These are phyloP conservation scores for Bimuria novae-zelandiae DNA, from an alignment of 2,329 filamentous ascomycete species.

Conservation along the genomic window DNA sequence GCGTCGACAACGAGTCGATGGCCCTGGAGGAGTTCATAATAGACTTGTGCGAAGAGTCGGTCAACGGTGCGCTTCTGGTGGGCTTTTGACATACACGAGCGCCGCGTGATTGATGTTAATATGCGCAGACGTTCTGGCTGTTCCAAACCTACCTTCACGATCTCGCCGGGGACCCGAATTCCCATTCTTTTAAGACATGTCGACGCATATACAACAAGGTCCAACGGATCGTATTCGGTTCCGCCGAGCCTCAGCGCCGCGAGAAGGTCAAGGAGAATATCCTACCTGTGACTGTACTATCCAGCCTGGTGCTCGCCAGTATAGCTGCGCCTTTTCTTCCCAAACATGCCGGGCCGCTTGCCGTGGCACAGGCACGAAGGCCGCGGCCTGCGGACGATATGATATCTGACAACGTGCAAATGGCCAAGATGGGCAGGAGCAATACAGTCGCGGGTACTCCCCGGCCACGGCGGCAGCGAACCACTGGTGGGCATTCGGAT, in stretches of 20 bases:
- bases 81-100: conserved; percentile 42
- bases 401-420: conserved; percentile 62
- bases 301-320: conserved; percentile 78
- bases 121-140: conserved; percentile 78
- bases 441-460: conserved; percentile 65
- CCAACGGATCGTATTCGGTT: conserved; percentile 83
- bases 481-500: conserved; percentile 40
- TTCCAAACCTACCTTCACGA: conserved; percentile 89
- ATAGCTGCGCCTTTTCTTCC: conserved; percentile 75
- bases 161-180: conserved; percentile 73
- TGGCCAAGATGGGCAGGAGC: conserved; percentile 66
- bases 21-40: conserved; percentile 85
- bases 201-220: conserved; percentile 86
- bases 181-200: conserved; percentile 79
- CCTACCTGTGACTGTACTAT: conserved; percentile 77
- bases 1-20: conserved; percentile 90
- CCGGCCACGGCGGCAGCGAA: conserved; percentile 50
- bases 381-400: conserved; percentile 67
- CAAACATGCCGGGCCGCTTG: conserved; percentile 78
- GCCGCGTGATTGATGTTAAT: conserved; percentile 29
- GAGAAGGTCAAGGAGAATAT: conserved; percentile 83
- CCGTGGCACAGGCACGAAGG: conserved; percentile 79
- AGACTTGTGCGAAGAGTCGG: conserved; percentile 84
- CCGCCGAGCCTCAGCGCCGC: conserved; percentile 68
- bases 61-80: conserved; percentile 81